These are phyloP conservation scores for Litchi chinensis DNA, from an alignment of 345 rosid species.

Conservation along the genomic window DNA sequence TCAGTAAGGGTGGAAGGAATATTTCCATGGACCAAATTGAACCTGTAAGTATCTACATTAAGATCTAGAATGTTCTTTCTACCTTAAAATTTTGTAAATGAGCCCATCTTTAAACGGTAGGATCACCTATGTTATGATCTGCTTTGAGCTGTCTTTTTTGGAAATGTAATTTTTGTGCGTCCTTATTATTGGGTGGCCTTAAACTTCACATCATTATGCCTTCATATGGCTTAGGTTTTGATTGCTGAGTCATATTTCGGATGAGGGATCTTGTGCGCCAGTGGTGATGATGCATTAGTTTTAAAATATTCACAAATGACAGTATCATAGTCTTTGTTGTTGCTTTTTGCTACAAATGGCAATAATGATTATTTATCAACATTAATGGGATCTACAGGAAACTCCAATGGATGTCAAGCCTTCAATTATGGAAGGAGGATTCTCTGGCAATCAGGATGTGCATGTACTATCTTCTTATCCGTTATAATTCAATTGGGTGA, in stretches of 20 bases:
- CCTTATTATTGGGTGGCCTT: slow-evolving; percentile 3
- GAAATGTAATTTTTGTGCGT: background rate
- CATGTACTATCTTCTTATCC: slow-evolving; percentile 39
- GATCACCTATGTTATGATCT: background rate
- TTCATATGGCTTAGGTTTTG: background rate
- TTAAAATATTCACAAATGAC: background rate
- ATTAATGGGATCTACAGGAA: slow-evolving; percentile 42
- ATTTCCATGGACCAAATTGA: slow-evolving; percentile 49
- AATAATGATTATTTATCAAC: slow-evolving; percentile 4
- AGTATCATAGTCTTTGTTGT: background rate
- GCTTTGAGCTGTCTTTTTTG: background rate
- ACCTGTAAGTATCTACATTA: slow-evolving; percentile 41
- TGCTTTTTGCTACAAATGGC: slow-evolving; percentile 1
- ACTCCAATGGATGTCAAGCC: slow-evolving; percentile 56
- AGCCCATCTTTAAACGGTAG: background rate
- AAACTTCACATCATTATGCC: background rate
- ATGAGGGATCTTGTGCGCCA: slow-evolving; percentile 1
- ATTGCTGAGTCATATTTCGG: background rate
- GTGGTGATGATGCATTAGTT: background rate
- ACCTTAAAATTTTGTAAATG: slow-evolving; percentile 8
- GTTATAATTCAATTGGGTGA: slow-evolving; percentile 9
- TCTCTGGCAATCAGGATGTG: slow-evolving; percentile 41
- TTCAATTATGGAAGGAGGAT: slow-evolving; percentile 45
- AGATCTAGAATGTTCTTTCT: slow-evolving; percentile 1
- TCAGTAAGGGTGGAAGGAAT: slow-evolving; percentile 66